A percentile compares a stretch with the other conserved stretches of the same genome.
These are phyloP conservation scores for Primulina eburnea DNA, from an alignment of 257 asterid genomes.

Conservation along the genomic window DNA sequence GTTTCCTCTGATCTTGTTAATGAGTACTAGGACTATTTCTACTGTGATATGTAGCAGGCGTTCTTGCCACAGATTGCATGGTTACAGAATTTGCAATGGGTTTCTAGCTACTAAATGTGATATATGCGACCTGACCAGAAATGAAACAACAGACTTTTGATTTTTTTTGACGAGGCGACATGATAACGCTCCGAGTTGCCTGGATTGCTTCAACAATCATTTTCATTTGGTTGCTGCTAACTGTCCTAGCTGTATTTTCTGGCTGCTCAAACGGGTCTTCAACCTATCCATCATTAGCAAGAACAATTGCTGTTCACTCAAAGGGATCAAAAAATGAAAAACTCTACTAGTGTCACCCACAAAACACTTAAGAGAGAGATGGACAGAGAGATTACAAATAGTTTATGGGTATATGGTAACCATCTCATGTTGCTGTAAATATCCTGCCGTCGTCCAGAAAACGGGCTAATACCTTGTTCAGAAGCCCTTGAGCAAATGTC, in stretches of 20 bases:
- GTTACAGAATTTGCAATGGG: conserved; percentile 28
- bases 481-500: conserved; percentile 65
- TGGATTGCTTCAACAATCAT: conserved; percentile 56
- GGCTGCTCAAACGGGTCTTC: conserved; percentile 99
- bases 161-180: conserved; percentile 38
- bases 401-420: conserved; percentile 78
- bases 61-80: conserved; percentile 15
- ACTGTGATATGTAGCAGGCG: conserved; percentile 23
- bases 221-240: conserved; percentile 44
- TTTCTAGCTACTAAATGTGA: conserved; percentile 32
- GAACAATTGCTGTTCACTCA: too few relatives aligned
- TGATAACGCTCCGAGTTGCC: conserved; percentile 42
- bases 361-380: conserved; percentile 20
- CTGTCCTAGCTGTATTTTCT: conserved; percentile 70
- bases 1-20: conserved; percentile 28
- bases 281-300: conserved; percentile 43
- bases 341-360: background rate
- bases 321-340: conserved; percentile 2
- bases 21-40: conserved; percentile 31
- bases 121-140: conserved; percentile 51
- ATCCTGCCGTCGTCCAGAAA: conserved; percentile 73
- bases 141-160: conserved; percentile 31
- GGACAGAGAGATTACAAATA: conserved; percentile 55
- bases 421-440: conserved; percentile 81
- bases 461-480: conserved; percentile 58